Evolutionary conservation across 2,329 filamentous ascomycete species (phyloP).

Genomic region (Clarireedia hainanense): DNA sequence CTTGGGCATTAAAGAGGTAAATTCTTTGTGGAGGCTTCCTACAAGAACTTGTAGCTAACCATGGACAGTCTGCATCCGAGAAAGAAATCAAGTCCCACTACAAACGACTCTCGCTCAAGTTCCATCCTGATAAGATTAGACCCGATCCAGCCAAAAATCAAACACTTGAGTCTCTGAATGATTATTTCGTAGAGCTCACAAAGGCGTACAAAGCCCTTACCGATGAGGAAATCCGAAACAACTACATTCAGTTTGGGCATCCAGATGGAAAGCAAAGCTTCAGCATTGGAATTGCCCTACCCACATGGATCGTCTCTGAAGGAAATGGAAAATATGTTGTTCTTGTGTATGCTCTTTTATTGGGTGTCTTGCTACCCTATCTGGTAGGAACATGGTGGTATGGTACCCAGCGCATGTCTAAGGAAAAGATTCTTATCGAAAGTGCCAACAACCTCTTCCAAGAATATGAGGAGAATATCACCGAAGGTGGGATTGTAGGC

Average conservation of each 20-base stretch:
- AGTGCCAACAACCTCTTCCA: conserved; percentile 92
- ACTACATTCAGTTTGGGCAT: conserved; percentile 92
- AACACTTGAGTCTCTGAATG: conserved; percentile 75
- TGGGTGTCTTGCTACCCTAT: conserved; percentile 87
- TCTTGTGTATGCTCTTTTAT: conserved; percentile 76
- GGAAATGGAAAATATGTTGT: conserved; percentile 95
- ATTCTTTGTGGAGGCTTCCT: background rate
- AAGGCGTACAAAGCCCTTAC: conserved; percentile 98
- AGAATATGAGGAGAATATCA: conserved; percentile 79
- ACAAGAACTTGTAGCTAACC: conserved; percentile 17
- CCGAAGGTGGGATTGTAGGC: conserved; percentile 69
- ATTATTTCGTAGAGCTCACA: conserved; percentile 86
- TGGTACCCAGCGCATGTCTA: conserved; percentile 84
- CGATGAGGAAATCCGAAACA: conserved; percentile 94
- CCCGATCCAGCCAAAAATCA: conserved; percentile 83
- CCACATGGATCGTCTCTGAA: conserved; percentile 84
- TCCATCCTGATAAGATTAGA: conserved; percentile 87
- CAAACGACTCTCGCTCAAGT: conserved; percentile 74
- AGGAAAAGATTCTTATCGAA: conserved; percentile 86
- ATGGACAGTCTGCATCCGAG: conserved; percentile 63
- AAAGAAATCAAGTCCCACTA: conserved; percentile 90
- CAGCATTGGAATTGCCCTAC: conserved; percentile 94
- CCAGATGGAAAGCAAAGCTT: conserved; percentile 97
- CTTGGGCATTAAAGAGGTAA: conserved; percentile 72
- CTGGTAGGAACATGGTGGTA: conserved; percentile 98